Conservation (phyloP, 1,284 basidiomycete species). For the Naganishia cerealis region DNA sequence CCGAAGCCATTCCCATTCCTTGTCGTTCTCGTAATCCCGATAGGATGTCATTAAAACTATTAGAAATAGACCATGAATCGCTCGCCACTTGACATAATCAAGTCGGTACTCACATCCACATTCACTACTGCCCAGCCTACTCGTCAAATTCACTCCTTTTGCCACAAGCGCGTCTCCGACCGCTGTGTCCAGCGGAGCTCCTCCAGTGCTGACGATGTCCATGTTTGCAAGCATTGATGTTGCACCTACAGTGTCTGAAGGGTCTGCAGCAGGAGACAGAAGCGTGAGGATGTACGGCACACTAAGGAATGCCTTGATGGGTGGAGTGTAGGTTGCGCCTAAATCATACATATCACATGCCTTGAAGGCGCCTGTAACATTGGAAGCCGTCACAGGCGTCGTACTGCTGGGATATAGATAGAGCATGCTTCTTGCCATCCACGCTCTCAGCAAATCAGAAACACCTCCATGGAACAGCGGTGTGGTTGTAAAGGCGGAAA, state of each 20-base stretch:
- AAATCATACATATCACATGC: slow-evolving; percentile 37
- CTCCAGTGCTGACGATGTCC: slow-evolving; percentile 54
- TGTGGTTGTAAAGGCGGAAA: slow-evolving; percentile 54
- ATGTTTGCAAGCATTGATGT: slow-evolving; percentile 44
- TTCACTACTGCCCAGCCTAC: slow-evolving; percentile 54
- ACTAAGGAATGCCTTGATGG: slow-evolving; percentile 41
- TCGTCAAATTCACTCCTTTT: slow-evolving; percentile 50
- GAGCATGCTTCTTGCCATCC: slow-evolving; percentile 52
- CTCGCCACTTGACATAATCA: no score
- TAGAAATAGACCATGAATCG: not conserved
- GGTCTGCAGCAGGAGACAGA: slow-evolving; percentile 42
- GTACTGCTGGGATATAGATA: slow-evolving; percentile 54
- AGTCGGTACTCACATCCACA: slow-evolving; percentile 46
- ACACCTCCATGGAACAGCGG: slow-evolving; percentile 57
- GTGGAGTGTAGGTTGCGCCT: slow-evolving; percentile 10
- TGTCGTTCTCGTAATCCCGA: slow-evolving; percentile 50
- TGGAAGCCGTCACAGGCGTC: slow-evolving; percentile 46
- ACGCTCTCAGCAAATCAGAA: slow-evolving; percentile 52
- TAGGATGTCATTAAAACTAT: slow-evolving; percentile 53
- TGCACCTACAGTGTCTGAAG: slow-evolving; percentile 37
- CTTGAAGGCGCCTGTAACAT: slow-evolving; percentile 45
- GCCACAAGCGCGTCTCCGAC: slow-evolving; percentile 51
- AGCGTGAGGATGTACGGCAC: slow-evolving; percentile 54
- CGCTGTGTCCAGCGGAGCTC: slow-evolving; percentile 50
- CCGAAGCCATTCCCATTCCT: slow-evolving; percentile 54